phyloP scores from a whole-genome alignment of 1,284 basidiomycete species.

The Ustilago trichophora region DNA sequence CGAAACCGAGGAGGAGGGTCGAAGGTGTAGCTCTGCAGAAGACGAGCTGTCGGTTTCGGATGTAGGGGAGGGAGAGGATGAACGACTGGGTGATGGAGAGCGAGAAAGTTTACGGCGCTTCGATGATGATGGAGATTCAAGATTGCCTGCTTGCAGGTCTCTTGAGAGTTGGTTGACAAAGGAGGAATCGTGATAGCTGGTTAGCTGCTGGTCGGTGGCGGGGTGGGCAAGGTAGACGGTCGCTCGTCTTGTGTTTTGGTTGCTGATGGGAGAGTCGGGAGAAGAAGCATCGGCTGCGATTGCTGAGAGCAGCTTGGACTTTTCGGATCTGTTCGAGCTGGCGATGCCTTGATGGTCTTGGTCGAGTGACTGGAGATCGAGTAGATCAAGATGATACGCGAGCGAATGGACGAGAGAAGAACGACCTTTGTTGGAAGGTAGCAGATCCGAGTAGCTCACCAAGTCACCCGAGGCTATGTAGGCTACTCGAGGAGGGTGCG shows the following conservation, averaged over 20 bases:
- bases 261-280: neutral
- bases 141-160: neutral
- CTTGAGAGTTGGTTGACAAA: conserved; percentile 30
- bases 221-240: conserved; percentile 6
- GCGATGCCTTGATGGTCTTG: neutral
- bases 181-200: conserved; percentile 18
- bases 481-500: conserved; percentile 54
- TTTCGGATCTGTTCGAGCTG: neutral
- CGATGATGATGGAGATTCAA: neutral
- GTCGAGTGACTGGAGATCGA: conserved; percentile 25
- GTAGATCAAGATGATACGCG: conserved; percentile 43
- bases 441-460: conserved; percentile 72
- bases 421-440: conserved; percentile 84
- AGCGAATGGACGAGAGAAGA: conserved; percentile 82
- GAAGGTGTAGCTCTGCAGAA: conserved; percentile 8
- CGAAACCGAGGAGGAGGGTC: conserved; percentile 11
- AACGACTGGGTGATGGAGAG: neutral
- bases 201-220: conserved; percentile 23
- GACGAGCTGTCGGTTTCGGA: neutral
- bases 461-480: conserved; percentile 75
- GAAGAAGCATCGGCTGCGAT: neutral
- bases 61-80: neutral
- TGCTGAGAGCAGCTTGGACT: neutral
- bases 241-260: neutral
- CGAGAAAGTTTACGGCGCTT: conserved; percentile 6